These are phyloP conservation scores for Barnettozyma salicaria DNA, from an alignment of 805 yeast genomes.

Conservation along the genomic window DNA sequence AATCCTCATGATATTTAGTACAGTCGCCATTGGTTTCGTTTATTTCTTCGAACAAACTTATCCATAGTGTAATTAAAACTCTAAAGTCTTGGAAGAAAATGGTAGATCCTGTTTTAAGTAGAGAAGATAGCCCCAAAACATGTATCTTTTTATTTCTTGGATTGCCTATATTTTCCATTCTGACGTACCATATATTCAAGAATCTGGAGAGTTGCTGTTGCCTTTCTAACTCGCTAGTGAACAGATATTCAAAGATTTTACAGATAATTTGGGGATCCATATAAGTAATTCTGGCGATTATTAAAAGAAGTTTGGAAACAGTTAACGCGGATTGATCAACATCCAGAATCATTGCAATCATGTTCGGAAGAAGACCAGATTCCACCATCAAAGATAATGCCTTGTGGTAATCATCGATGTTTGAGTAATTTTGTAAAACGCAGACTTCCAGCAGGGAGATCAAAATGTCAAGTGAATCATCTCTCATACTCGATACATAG, in stretches of 20 bases:
- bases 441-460: conserved; percentile 49
- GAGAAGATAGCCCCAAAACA: conserved; percentile 52
- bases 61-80: conserved; percentile 38
- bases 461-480: conserved; percentile 57
- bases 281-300: conserved; percentile 33
- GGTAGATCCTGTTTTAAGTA: conserved; percentile 35
- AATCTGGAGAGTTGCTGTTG: conserved; percentile 27
- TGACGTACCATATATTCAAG: conserved; percentile 35
- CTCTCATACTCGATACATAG: conserved; percentile 57
- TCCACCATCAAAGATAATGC: conserved; percentile 22
- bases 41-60: conserved; percentile 64
- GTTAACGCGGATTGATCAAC: conserved; percentile 29
- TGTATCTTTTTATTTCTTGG: conserved; percentile 70
- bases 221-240: conserved; percentile 23
- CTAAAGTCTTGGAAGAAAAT: conserved; percentile 28
- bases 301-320: conserved; percentile 29
- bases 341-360: conserved; percentile 27
- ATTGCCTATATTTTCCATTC: conserved; percentile 56
- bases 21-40: conserved; percentile 61
- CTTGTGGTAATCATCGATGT: conserved; percentile 18
- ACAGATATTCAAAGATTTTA: conserved; percentile 25
- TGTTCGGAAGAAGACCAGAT: conserved; percentile 23
- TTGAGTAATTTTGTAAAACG: conserved; percentile 22
- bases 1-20: conserved; percentile 42
- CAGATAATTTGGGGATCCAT: conserved; percentile 27